These are phyloP conservation scores for Citrus unshiu DNA, from an alignment of 345 rosid species.

Conservation along the genomic window DNA sequence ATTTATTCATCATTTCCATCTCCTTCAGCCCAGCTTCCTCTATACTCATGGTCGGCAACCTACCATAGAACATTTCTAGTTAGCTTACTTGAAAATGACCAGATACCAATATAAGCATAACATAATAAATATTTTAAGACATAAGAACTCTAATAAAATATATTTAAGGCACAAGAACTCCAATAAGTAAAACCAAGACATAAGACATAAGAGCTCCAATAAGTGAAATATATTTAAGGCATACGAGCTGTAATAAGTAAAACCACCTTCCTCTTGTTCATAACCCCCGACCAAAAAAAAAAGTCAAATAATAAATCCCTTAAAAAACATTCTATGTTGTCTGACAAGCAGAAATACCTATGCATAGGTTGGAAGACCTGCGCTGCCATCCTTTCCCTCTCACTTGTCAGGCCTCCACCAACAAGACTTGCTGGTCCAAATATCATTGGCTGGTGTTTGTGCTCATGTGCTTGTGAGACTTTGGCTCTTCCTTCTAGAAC, in stretches of 20 bases:
- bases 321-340: neutral
- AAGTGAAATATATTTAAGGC: no score
- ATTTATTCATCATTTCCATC: constrained; percentile 90
- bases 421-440: constrained; percentile 91
- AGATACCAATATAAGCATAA: neutral
- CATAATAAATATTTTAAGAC: neutral
- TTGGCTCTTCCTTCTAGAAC: constrained; percentile 92
- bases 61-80: constrained; percentile 12
- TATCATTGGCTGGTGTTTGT: constrained; percentile 84
- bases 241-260: no score
- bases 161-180: no score
- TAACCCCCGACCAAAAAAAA: no score
- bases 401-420: constrained; percentile 52
- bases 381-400: constrained; percentile 87
- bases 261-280: no score
- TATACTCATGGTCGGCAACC: constrained; percentile 99
- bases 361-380: constrained; percentile 82
- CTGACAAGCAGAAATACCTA: constrained; percentile 40
- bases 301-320: no score
- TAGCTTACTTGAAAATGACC: neutral
- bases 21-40: constrained; percentile 96
- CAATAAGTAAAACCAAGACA: no score
- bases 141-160: neutral
- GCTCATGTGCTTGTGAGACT: constrained; percentile 77
- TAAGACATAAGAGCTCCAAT: no score